phyloP scores from a whole-genome alignment of 1,284 basidiomycete genomes.

The Ceratobasidium theobromae region DNA sequence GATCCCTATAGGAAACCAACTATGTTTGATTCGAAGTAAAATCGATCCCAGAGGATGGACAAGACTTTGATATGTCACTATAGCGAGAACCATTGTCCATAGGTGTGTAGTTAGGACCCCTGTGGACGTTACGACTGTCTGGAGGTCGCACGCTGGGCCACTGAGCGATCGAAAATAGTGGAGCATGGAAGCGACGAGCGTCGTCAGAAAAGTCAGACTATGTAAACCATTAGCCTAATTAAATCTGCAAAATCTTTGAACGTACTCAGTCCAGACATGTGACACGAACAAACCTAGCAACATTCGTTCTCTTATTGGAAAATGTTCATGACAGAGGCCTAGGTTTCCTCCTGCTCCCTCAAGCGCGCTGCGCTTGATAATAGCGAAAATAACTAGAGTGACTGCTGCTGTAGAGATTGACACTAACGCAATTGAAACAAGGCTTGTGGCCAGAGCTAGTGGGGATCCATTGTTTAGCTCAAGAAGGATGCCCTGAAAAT shows the following conservation, averaged over 20 bases:
- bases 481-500: not conserved
- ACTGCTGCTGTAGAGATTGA: not conserved
- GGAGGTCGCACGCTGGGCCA: not conserved
- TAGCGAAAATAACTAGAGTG: not conserved
- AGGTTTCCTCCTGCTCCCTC: not conserved
- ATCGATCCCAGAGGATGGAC: not conserved
- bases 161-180: not conserved
- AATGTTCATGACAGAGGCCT: not conserved
- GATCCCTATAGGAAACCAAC: slow-evolving; percentile 13
- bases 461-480: not conserved
- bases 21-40: not conserved
- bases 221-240: not conserved
- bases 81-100: slow-evolving; percentile 10
- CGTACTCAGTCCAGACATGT: slow-evolving; percentile 14
- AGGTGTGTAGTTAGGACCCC: slow-evolving; percentile 4
- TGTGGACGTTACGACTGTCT: not conserved
- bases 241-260: not conserved
- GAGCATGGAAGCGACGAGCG: not conserved
- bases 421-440: not conserved
- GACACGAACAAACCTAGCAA: slow-evolving; percentile 17
- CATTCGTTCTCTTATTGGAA: slow-evolving; percentile 28
- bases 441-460: not conserved
- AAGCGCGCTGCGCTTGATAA: not conserved
- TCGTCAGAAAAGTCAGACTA: not conserved
- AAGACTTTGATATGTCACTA: slow-evolving; percentile 6